Base-by-base conservation (phyloP, 2,329 filamentous ascomycete genomes). In the Diplodia mutila region DNA sequence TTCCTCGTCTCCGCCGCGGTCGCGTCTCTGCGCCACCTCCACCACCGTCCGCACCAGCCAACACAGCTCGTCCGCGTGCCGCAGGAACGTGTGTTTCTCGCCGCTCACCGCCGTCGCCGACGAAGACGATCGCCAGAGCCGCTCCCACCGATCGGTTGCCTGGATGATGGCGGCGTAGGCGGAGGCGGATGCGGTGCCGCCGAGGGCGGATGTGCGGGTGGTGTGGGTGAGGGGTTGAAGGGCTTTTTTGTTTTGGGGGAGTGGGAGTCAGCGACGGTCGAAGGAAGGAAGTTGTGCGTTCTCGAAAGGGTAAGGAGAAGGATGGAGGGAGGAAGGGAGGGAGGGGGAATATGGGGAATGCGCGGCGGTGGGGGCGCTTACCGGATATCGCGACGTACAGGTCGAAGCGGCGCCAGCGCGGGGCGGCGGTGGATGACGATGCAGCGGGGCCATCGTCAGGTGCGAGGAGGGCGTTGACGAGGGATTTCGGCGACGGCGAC, bases 1-100 rank as follows among this genome's bases (percentile, higher is more conserved):
- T n/a, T n/a, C n/a, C n/a, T n/a, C 39, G 16, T 42, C 18, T 9
- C 1, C 16, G 0, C 18, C 5, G 39, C 16, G 2, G 5, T 14
- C 14, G 16, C 6, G 14, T 0, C 3, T n/a, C 34, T 57, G 54
- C 54, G 54, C 54, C 11, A 27, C 54, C 54, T 57, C 37, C 5
- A 42, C 54, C 34, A 42, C 54, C 54, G 54, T 42, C 32, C 54
- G n/a, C 32, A 57, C 34, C 21, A 57, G 34, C 54, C 54, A 57
- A 32, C 34, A 57, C 12, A 21, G 4, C 54, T 57, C 54, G 3
- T 7, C n/a, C 32, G 21, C 54, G 34, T 57, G 54, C 21, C 34
- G 18, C 32, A 42, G 8, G 9, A 57, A 57, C 8, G 54, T 21
- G 54, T 57, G 11, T 42, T 25, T 39, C n/a, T 34, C 27, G 6